Evolutionary conservation across 257 asterid species (phyloP), one percentile per base, ranked within the genome.

Genomic region (Buddleja alternifolia): DNA sequence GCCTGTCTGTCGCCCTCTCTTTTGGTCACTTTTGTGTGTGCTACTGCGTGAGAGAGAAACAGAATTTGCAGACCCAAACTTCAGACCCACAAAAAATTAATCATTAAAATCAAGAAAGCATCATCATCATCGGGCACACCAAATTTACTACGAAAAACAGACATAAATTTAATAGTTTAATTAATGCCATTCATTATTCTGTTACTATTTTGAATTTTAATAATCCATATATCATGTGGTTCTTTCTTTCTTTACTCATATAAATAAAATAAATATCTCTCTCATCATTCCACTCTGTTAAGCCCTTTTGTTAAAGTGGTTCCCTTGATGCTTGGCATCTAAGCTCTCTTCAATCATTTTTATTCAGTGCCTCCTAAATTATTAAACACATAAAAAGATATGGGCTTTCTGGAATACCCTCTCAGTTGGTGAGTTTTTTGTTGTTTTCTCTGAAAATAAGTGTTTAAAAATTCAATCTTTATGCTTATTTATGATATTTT

Each of bases 291-390:
- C 87, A 78, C 78, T 78, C 86, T 88, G 90, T 84, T 75, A 74
- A 87, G 80, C 80, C 81, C 73, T 78, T 58, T 65, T 76, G 79
- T 53, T 78, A 73, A 81, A 77, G 86, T 75, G 89, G 93, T 87
- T 86, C 88, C 98, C 92, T 79, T 82, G 77, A 84, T 92, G 92
- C 96, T 86, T 83, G 96, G 76, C 96, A 89, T 79, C 88, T 55
- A 85, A 81, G 92, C 83, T 76, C 74, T 58, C 73, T 70, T 78
- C 88, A 77, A 88, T 90, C 88, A 88, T 85, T 82, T n/a, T 29
- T 29, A 29, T 74, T 78, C 83, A 66, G 1, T 24, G 59, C 69
- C 78, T 77, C 76, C 37, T 80, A 69, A 75, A 71, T 82, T n/a
- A n/a, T n/a, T 55, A 62, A 71, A 54, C 76, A 63, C 47, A 60